phyloP scores from a whole-genome alignment of 305 asterid genomes.

The Rubia balearica region DNA sequence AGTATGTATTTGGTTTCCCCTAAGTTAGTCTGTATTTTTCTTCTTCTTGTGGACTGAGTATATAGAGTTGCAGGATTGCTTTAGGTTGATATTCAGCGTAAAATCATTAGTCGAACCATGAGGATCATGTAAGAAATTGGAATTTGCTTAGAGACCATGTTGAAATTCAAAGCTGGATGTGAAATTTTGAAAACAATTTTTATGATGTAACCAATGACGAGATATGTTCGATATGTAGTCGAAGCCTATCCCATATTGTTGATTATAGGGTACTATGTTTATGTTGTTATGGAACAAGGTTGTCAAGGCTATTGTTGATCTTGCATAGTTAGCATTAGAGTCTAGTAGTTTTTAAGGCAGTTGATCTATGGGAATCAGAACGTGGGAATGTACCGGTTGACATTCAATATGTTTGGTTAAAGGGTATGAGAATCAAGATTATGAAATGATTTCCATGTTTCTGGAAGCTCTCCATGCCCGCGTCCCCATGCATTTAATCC shows the following conservation, averaged over 20 bases:
- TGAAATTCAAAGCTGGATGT: background rate
- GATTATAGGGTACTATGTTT: background rate
- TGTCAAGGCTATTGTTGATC: background rate
- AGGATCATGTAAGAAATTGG: background rate
- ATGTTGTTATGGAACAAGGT: background rate
- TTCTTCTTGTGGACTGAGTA: background rate
- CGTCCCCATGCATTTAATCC: too few species aligned
- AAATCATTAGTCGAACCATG: background rate
- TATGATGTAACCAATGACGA: background rate
- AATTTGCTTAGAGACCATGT: too few species aligned
- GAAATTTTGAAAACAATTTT: background rate
- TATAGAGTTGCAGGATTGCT: background rate
- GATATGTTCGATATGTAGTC: background rate
- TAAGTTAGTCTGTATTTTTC: too few species aligned
- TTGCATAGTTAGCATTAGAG: background rate
- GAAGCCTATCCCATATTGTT: too few species aligned
- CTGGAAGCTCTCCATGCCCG: too few species aligned
- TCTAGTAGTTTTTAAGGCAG: background rate
- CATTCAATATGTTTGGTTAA: background rate
- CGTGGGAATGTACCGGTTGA: background rate
- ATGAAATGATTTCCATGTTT: background rate
- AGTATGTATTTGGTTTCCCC: too few species aligned
- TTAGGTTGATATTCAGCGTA: background rate
- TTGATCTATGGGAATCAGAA: background rate
- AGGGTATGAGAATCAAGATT: background rate